Conservation (phyloP, 2,329 filamentous ascomycete species). For the Aquanectria penicillioides region DNA sequence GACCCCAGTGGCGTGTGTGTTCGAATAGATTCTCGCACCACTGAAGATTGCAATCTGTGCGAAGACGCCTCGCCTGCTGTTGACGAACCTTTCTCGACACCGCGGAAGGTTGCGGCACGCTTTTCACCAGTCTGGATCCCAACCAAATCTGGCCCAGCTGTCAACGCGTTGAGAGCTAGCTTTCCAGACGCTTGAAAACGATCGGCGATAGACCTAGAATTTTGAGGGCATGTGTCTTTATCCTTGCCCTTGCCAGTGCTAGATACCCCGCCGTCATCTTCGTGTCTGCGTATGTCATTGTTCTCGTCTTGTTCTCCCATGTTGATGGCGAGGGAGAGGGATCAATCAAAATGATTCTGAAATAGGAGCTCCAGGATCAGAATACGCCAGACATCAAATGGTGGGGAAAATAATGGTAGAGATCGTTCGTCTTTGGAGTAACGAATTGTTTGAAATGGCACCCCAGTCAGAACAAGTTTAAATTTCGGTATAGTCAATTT, state of each 20-base stretch:
- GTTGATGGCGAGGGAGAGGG: no score
- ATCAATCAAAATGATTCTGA: no score
- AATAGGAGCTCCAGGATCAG: no score
- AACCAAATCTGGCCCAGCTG: conserved; percentile 27
- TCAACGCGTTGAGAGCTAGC: conserved; percentile 40
- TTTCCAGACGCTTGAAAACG: conserved; percentile 43
- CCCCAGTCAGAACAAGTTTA: no score
- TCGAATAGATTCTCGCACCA: conserved; percentile 28
- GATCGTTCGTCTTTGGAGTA: no score
- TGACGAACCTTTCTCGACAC: conserved; percentile 23
- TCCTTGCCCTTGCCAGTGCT: conserved; percentile 31
- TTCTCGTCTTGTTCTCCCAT: conserved; percentile 20
- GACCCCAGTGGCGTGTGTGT: conserved; percentile 31
- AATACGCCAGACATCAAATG: no score
- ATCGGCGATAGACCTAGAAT: conserved; percentile 27
- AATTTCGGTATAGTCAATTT: no score
- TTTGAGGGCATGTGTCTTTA: conserved; percentile 27
- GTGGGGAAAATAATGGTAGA: no score
- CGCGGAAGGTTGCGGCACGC: conserved; percentile 25
- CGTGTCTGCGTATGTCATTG: not conserved
- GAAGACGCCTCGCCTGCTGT: conserved; percentile 35
- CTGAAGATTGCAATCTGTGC: conserved; percentile 28
- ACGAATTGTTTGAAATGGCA: no score
- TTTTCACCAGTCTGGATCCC: conserved; percentile 33
- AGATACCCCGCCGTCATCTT: conserved; percentile 1